phyloP scores from a whole-genome alignment of 495 filamentous ascomycete genomes.

The Hypoxylon fuscum region DNA sequence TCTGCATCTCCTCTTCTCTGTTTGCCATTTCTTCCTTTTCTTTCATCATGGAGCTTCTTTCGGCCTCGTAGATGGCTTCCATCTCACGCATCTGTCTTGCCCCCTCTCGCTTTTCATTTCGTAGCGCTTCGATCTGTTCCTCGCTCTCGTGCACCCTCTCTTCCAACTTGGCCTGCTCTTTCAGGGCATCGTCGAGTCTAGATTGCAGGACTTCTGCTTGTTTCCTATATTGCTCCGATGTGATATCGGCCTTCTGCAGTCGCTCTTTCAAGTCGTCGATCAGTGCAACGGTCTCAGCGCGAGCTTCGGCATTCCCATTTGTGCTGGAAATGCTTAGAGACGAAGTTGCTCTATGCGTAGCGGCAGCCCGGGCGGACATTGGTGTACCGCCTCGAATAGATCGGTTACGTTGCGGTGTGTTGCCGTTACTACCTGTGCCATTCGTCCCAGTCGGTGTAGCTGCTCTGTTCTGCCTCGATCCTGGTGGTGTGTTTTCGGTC shows the following conservation, averaged over 20 bases:
- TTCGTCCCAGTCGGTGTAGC: slow-evolving; percentile 49
- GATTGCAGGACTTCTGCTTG: slow-evolving; percentile 86
- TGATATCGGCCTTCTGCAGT: slow-evolving; percentile 79
- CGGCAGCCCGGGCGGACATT: slow-evolving; percentile 73
- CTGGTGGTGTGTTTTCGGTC: slow-evolving; percentile 43
- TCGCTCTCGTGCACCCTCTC: slow-evolving; percentile 85
- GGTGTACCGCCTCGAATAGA: slow-evolving; percentile 65
- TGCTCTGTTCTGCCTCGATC: slow-evolving; percentile 39
- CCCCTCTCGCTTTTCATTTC: slow-evolving; percentile 80
- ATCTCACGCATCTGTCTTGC: slow-evolving; percentile 85
- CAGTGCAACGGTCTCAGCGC: slow-evolving; percentile 75
- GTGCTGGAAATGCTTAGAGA: slow-evolving; percentile 68
- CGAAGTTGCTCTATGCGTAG: slow-evolving; percentile 67
- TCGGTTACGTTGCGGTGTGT: slow-evolving; percentile 55
- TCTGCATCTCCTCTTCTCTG: slow-evolving; percentile 87
- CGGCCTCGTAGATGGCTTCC: slow-evolving; percentile 87
- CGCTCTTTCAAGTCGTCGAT: slow-evolving; percentile 87
- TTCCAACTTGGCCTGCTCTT: slow-evolving; percentile 85
- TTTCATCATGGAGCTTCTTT: slow-evolving; percentile 84
- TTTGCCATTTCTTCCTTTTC: slow-evolving; percentile 89
- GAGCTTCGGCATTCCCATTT: slow-evolving; percentile 62
- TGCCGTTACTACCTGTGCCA: slow-evolving; percentile 20
- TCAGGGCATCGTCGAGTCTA: slow-evolving; percentile 83
- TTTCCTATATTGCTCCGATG: slow-evolving; percentile 81
- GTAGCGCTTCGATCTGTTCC: slow-evolving; percentile 77